These are phyloP conservation scores for Naganishia friedmannii DNA, from an alignment of 768 basidiomycete genomes.

Conservation along the genomic window DNA sequence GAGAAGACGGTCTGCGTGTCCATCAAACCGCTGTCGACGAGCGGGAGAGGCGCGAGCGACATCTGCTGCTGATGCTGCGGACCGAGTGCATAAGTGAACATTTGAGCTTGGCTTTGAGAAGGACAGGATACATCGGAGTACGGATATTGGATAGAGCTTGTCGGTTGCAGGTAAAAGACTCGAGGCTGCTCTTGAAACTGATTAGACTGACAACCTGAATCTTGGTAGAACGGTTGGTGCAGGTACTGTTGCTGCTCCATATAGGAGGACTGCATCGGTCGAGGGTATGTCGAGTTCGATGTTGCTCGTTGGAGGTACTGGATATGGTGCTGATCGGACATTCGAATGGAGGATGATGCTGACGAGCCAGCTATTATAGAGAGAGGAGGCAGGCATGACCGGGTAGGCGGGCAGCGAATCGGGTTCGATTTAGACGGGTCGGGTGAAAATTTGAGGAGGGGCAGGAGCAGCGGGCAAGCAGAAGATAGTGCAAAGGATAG, in stretches of 20 bases:
- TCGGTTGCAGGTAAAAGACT: conserved; percentile 6
- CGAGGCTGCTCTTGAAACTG: conserved; percentile 15
- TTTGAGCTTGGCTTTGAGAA: background rate
- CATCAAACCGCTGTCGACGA: background rate
- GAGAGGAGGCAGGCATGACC: background rate
- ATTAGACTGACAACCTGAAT: background rate
- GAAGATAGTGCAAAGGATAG: background rate
- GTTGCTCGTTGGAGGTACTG: background rate
- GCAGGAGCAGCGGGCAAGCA: background rate
- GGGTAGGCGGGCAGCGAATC: background rate
- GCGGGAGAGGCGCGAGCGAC: background rate
- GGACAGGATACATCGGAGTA: background rate
- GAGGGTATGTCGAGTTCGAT: background rate
- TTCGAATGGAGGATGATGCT: background rate
- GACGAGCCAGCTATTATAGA: conserved; percentile 3
- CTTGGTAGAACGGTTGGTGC: conserved; percentile 11
- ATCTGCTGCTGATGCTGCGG: conserved; percentile 5
- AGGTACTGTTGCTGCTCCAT: background rate
- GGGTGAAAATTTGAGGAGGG: background rate
- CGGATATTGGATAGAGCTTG: background rate
- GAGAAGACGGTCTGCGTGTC: too few species aligned
- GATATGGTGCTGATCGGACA: background rate
- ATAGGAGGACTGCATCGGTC: background rate
- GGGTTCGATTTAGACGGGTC: background rate
- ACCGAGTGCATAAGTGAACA: background rate